phyloP scores from a whole-genome alignment of 2,329 filamentous ascomycete species.

The Lasiodiplodia hormozganensis region DNA sequence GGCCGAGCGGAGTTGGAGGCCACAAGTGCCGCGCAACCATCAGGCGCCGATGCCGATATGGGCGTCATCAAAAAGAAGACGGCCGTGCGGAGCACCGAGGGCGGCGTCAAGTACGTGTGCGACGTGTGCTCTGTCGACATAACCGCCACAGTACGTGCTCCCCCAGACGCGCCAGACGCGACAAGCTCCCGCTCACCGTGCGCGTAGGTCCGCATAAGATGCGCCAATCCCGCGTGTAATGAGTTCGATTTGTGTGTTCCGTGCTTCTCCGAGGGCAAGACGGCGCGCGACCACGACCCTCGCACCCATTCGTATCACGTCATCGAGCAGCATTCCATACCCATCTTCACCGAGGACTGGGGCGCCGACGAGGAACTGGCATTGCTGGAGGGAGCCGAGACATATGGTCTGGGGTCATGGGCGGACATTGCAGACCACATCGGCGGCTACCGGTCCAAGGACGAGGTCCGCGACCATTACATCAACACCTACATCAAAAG shows the following conservation, averaged over 20 bases:
- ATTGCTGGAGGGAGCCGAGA: conserved; percentile 90
- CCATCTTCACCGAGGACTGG: conserved; percentile 94
- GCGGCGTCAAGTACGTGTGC: conserved; percentile 84
- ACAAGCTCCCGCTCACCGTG: conserved; percentile 14
- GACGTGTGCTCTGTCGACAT: conserved; percentile 97
- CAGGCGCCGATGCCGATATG: conserved; percentile 61
- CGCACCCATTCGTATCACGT: conserved; percentile 87
- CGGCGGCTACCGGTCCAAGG: conserved; percentile 90
- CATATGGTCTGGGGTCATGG: conserved; percentile 96
- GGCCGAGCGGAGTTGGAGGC: conserved; percentile 22
- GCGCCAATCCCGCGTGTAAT: conserved; percentile 80
- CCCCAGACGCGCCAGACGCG: conserved; percentile 10
- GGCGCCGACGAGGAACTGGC: conserved; percentile 97
- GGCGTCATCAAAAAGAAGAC: conserved; percentile 97
- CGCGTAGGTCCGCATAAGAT: conserved; percentile 89
- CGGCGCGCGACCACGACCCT: conserved; percentile 84
- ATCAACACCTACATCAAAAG: conserved; percentile 86
- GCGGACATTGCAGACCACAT: conserved; percentile 98
- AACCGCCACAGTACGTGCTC: conserved; percentile 81
- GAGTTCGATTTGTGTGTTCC: conserved; percentile 98
- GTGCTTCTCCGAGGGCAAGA: conserved; percentile 85
- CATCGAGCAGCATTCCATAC: conserved; percentile 97
- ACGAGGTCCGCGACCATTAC: conserved; percentile 96
- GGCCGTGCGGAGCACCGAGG: conserved; percentile 81
- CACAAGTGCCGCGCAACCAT: conserved; percentile 11